Percentiles rank a stretch among this genome's conserved stretches.
phyloP scores from a whole-genome alignment of 768 basidiomycete genomes.

The Pleurotus tuoliensis region DNA sequence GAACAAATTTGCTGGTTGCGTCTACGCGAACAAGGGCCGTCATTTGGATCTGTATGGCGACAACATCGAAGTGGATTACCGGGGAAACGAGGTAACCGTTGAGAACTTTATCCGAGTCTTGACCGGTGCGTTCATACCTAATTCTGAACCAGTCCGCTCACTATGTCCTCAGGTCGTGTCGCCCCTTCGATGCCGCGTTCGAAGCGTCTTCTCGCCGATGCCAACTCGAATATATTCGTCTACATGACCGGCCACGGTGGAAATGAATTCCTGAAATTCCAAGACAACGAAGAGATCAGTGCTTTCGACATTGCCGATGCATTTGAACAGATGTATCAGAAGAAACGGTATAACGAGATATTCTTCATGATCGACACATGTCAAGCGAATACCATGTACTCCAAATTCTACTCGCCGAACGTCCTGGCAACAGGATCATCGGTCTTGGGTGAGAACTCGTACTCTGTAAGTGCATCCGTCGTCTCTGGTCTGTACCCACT shows the following conservation, averaged over 20 bases:
- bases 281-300: constrained; percentile 97
- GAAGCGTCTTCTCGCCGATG: constrained; percentile 89
- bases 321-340: constrained; percentile 98
- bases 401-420: constrained; percentile 89
- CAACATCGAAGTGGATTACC: constrained; percentile 96
- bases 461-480: constrained; percentile 59
- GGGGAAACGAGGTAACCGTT: constrained; percentile 96
- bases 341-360: constrained; percentile 96
- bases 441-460: constrained; percentile 82
- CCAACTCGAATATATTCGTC: constrained; percentile 89
- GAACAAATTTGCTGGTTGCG: constrained; percentile 88
- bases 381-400: constrained; percentile 95
- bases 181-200: constrained; percentile 83
- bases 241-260: constrained; percentile 99
- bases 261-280: constrained; percentile 97
- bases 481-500: neutral
- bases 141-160: neutral
- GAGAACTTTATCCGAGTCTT: constrained; percentile 92
- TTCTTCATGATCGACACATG: constrained; percentile 99
- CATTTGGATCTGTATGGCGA: constrained; percentile 91
- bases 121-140: constrained; percentile 65
- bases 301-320: constrained; percentile 98
- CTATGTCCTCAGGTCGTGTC: constrained; percentile 60
- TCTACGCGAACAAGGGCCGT: constrained; percentile 84
- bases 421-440: constrained; percentile 91